Percentiles rank a stretch among this genome's conserved stretches.
These are phyloP conservation scores for Hydrangea macrophylla DNA, from an alignment of 148 eudicot species.

Conservation along the genomic window DNA sequence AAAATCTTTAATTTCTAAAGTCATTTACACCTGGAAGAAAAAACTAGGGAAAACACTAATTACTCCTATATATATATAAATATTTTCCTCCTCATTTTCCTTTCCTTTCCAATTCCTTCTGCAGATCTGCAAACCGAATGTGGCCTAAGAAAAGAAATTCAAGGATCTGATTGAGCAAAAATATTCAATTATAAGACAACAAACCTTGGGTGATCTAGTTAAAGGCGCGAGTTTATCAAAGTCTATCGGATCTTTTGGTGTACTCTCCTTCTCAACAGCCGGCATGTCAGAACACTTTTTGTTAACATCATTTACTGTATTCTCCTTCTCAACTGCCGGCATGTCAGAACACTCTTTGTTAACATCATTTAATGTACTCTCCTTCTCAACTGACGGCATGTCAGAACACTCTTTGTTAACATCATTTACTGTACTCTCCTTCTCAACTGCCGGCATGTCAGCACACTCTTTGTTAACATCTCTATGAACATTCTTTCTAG, in stretches of 20 bases:
- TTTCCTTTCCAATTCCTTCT: no score
- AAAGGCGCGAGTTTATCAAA: conserved; percentile 74
- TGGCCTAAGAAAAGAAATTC: not conserved
- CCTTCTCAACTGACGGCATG: conserved; percentile 20
- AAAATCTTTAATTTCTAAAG: no score
- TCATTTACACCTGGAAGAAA: no score
- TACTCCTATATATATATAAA: no score
- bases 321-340: no score
- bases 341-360: no score
- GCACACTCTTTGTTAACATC: conserved; percentile 26
- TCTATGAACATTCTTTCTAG: conserved; percentile 36
- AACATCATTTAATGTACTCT: conserved; percentile 18
- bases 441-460: conserved; percentile 20
- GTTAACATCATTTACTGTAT: no score
- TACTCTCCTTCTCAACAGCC: no score
- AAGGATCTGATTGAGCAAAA: not conserved
- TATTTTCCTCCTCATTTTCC: no score
- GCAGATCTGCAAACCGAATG: not conserved
- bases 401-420: conserved; percentile 28
- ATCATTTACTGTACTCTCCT: conserved; percentile 20
- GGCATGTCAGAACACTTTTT: no score
- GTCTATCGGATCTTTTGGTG: conserved; percentile 32
- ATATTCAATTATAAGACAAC: conserved; percentile 2
- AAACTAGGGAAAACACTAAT: no score
- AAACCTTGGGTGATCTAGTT: conserved; percentile 59